Base-by-base conservation (phyloP, 2,329 filamentous ascomycete species). In the Celoporthe dispersa region DNA sequence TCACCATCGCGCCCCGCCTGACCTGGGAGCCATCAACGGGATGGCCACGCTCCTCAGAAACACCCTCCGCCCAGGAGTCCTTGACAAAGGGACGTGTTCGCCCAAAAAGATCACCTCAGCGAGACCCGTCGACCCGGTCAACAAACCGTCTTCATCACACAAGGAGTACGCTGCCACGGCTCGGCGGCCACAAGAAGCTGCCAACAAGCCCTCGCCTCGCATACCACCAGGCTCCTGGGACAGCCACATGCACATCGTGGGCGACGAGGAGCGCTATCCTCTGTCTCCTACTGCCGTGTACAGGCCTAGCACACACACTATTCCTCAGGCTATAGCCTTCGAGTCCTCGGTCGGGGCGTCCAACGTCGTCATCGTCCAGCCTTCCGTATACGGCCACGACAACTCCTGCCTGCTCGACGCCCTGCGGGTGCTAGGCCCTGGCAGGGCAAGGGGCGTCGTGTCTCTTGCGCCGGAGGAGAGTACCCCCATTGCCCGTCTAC, bases 321-420 rank as follows among this genome's bases (percentile, higher is more conserved):
- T 70, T 33, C 60, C 66, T 12, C 67, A 71, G 41, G 67, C 72
- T 69, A 65, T 72, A 68, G 59, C 69, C 41, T 59, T 75, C 64
- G 67, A 75, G 73, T 53, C 71, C 68, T 66, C 74, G 51, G 78
- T 64, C 71, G 75, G 59, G 72, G 78, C 62, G 67, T 73, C 41
- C 71, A 78, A 67, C 69, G 74, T 53, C 71, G 77, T 61, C 68
- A 70, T 78, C 3, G 76, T 79, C 6, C 75, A 76, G 44, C 73
- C 77, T 16, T 79, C 78, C 3, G 74, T 79, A 6, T 79, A 79
- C 55, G 73, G 74, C 28, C 75, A 74, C 31, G 77, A 80, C 70
- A 78, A 78, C 68, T 73, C 73, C 2, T 77, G 73, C 28, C 73
- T 78, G 22, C 71, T 80, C 64, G 76, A 78, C 60, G 76, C 76